Percentiles rank a stretch among this genome's conserved stretches.
These are phyloP conservation scores for Noccaea bulbosa DNA, from an alignment of 345 rosid genomes.

Conservation along the genomic window DNA sequence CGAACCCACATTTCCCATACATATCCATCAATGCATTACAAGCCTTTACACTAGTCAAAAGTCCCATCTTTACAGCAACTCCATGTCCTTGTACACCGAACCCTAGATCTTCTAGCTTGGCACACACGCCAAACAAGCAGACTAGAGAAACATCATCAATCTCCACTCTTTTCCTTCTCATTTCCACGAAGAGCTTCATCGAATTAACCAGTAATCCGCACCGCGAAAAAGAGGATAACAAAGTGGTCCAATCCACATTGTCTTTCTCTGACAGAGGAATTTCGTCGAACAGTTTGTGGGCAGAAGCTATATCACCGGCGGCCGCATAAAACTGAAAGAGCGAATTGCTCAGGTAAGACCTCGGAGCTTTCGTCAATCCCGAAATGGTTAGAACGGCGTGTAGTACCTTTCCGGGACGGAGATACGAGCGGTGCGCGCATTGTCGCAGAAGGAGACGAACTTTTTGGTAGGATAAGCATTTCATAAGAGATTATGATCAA, in stretches of 20 bases:
- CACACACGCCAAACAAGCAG: constrained; percentile 61
- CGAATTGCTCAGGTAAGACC: constrained; percentile 57
- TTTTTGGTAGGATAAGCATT: constrained; percentile 42
- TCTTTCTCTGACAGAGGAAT: constrained; percentile 68
- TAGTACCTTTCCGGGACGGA: constrained; percentile 52
- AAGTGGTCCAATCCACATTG: constrained; percentile 70
- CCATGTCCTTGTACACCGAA: constrained; percentile 73
- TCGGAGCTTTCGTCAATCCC: constrained; percentile 46
- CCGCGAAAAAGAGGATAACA: constrained; percentile 58
- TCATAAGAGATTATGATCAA: constrained; percentile 37
- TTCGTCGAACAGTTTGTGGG: constrained; percentile 69
- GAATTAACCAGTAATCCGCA: constrained; percentile 40
- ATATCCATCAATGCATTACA: constrained; percentile 72
- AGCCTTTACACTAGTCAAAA: constrained; percentile 47
- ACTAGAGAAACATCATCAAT: constrained; percentile 66
- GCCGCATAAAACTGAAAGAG: constrained; percentile 60
- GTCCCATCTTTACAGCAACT: constrained; percentile 56
- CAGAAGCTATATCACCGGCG: constrained; percentile 48
- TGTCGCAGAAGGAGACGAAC: constrained; percentile 63
- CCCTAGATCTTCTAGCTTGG: constrained; percentile 50
- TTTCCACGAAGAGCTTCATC: constrained; percentile 51
- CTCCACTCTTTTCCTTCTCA: constrained; percentile 47
- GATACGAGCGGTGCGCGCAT: constrained; percentile 54
- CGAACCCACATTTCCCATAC: constrained; percentile 68
- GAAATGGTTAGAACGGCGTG: constrained; percentile 68